Evolutionary conservation across 441 rosid species (phyloP), one percentile per base, ranked within the genome.

Genomic region (Syzygium syzygioides): DNA sequence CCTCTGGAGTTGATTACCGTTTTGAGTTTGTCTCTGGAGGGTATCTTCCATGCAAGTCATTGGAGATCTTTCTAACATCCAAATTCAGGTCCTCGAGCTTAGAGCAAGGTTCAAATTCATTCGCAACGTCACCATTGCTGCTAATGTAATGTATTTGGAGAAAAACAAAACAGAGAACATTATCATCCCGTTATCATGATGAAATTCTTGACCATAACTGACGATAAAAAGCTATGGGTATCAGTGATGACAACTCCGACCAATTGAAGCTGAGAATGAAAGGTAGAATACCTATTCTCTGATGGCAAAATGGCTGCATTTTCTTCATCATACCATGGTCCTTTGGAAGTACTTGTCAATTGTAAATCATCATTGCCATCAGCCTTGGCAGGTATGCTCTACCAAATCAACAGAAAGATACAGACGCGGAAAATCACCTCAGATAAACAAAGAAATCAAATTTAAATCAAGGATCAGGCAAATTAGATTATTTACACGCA

Each of bases 21-120:
- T 91, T 89, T 9, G 92, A 90, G 60, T 86, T 87, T 80, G 91
- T 90, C 64, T 91, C 94, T 17, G 80, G 66, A 32, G 86, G 87
- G 91, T 87, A 88, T 88, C 85, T 91, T 86, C 93, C 93, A 56
- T 88, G 94, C 86, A 88, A 60, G 62, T 88, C 92, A 83, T 90
- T 91, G 57, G 92, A 88, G 86, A 89, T 91, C 94, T 94, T 94
- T 90, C 92, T 90, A 86, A 94, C 96, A 89, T 94, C 96, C 95
- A 96, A 93, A 93, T 93, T 96, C 84, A 95, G 93, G 92, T 93
- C 95, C 95, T 92, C 96, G 1, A 96, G 96, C 96, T 94, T 95
- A 90, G 95, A 93, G 92, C 96, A 94, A 79, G 97, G 95, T 88
- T 94, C 97, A 91, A 94, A 95, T 87, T 94, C 95, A 91, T 89